Conservation (phyloP, 2,329 filamentous ascomycete genomes). For the Monosporascus sp. region DNA sequence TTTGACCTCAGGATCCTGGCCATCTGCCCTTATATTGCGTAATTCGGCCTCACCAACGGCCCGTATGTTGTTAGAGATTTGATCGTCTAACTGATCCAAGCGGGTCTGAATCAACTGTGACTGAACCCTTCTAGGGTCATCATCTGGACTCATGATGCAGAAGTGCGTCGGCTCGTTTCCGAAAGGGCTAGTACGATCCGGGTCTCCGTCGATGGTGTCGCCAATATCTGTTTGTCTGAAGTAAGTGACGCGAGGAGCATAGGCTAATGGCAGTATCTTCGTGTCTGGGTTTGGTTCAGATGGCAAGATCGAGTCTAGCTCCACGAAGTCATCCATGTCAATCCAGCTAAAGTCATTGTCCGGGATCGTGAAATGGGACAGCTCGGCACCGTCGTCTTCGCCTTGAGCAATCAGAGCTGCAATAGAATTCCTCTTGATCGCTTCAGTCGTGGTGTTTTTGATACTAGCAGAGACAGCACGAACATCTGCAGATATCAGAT, state of each 20-base stretch:
- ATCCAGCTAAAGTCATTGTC: conserved; percentile 96
- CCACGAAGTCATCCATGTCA: conserved; percentile 99
- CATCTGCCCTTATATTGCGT: conserved; percentile 49
- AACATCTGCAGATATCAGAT: conserved; percentile 86
- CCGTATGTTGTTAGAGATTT: conserved; percentile 70
- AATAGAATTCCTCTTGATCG: conserved; percentile 58
- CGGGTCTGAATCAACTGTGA: conserved; percentile 78
- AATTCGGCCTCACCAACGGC: conserved; percentile 72
- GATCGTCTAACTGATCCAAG: conserved; percentile 69
- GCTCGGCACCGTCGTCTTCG: conserved; percentile 56
- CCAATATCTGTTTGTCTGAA: conserved; percentile 94
- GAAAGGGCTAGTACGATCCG: conserved; percentile 80
- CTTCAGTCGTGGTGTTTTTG: conserved; percentile 70
- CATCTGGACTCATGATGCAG: conserved; percentile 88
- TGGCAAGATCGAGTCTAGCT: conserved; percentile 92
- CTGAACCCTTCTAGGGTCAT: conserved; percentile 85
- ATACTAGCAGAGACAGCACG: conserved; percentile 90
- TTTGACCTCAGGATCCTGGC: conserved; percentile 44
- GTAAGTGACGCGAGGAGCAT: conserved; percentile 92
- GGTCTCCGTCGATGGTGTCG: conserved; percentile 72
- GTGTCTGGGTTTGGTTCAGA: conserved; percentile 87
- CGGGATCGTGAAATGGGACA: conserved; percentile 90
- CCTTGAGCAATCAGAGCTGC: conserved; percentile 47
- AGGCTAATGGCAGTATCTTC: conserved; percentile 87
- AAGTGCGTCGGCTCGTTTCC: conserved; percentile 90